phyloP scores from a whole-genome alignment of 1,284 basidiomycete genomes.

The Cerrena zonata region DNA sequence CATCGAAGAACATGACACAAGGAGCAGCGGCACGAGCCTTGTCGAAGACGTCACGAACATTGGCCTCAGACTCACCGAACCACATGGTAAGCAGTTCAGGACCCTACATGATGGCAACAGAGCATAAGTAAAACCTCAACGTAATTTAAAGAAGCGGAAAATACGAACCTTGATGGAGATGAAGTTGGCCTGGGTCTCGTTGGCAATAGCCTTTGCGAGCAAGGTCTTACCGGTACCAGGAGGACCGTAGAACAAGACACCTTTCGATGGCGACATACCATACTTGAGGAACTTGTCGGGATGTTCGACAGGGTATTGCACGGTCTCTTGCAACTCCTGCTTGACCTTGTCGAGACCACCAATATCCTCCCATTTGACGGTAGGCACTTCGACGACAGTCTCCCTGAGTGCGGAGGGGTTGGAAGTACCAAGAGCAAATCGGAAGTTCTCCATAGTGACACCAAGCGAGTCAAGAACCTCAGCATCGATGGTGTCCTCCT shows the following conservation, averaged over 20 bases:
- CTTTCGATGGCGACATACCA: slow-evolving; percentile 98
- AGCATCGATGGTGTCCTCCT: slow-evolving; percentile 93
- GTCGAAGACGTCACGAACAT: slow-evolving; percentile 99
- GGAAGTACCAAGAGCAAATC: slow-evolving; percentile 87
- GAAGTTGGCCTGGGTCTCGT: slow-evolving; percentile 99
- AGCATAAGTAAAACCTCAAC: neutral
- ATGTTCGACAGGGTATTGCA: slow-evolving; percentile 99
- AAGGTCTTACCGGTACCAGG: slow-evolving; percentile 96
- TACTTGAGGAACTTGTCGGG: slow-evolving; percentile 99
- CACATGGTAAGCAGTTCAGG: slow-evolving; percentile 98
- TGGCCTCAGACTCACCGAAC: slow-evolving; percentile 99
- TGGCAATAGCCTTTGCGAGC: slow-evolving; percentile 95
- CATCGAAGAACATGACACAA: slow-evolving; percentile 99
- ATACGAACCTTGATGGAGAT: slow-evolving; percentile 80
- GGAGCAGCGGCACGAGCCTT: slow-evolving; percentile 98
- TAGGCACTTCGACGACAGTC: slow-evolving; percentile 94
- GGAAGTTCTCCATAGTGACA: slow-evolving; percentile 98
- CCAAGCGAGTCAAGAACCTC: slow-evolving; percentile 94
- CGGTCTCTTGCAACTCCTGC: slow-evolving; percentile 96
- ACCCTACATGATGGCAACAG: slow-evolving; percentile 54
- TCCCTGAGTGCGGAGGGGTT: slow-evolving; percentile 96
- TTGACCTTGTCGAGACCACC: slow-evolving; percentile 99
- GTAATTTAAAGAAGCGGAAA: neutral
- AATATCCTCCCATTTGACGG: slow-evolving; percentile 96
- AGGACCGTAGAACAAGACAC: slow-evolving; percentile 95